Percentiles rank a stretch among this genome's conserved stretches.
Evolutionary conservation across 176 grass and related monocot species (phyloP).

Genomic region (Aegilops umbellulata): DNA sequence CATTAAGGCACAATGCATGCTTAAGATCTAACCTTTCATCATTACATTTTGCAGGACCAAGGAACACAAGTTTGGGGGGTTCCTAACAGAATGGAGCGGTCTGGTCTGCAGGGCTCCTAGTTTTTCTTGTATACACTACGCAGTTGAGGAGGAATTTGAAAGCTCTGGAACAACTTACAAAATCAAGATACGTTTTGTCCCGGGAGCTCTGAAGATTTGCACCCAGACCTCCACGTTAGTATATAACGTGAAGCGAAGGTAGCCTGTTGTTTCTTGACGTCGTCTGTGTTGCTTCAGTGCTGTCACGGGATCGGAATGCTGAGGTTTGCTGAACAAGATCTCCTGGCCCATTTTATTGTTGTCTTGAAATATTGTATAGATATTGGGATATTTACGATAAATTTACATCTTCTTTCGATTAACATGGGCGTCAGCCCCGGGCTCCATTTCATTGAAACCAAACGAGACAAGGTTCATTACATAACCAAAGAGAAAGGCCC

Average conservation of each 20-base stretch:
- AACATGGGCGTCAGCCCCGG: no score
- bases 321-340: background rate
- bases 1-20: background rate
- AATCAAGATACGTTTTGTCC: background rate
- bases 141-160: background rate
- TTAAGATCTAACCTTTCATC: slow-evolving; percentile 19
- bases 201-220: background rate
- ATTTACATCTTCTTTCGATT: background rate
- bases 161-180: background rate
- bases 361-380: background rate
- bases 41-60: slow-evolving; percentile 30
- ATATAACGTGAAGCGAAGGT: background rate
- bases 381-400: background rate
- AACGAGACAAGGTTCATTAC: no score
- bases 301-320: background rate
- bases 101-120: background rate
- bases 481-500: background rate
- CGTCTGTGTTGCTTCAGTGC: background rate
- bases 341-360: background rate
- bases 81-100: background rate
- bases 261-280: background rate
- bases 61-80: background rate
- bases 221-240: background rate
- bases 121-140: background rate
- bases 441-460: background rate